These are phyloP conservation scores for Fraxinus angustifolia DNA, from an alignment of 305 asterid genomes.

Conservation along the genomic window DNA sequence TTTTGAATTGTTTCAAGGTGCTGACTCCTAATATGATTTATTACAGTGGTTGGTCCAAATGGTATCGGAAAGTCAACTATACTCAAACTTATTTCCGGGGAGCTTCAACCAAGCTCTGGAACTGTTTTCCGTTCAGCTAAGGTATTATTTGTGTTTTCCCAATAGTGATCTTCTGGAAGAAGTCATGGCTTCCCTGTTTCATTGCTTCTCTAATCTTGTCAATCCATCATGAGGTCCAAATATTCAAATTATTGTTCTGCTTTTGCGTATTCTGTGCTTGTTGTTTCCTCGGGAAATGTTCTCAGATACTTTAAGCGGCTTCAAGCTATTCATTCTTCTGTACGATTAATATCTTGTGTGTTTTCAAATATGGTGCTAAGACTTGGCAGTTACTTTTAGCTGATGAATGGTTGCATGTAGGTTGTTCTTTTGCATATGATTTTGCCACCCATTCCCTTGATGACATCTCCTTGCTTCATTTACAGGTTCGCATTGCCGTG, in stretches of 20 bases:
- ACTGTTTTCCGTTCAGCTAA: slow-evolving; percentile 97
- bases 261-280: slow-evolving; percentile 6
- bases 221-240: slow-evolving; percentile 5
- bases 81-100: slow-evolving; percentile 92
- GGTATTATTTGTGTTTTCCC: slow-evolving; percentile 40
- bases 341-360: background rate
- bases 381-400: slow-evolving; percentile 14
- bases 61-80: slow-evolving; percentile 97
- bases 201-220: slow-evolving; percentile 10
- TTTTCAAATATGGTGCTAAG: slow-evolving; percentile 6
- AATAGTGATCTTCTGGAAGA: background rate
- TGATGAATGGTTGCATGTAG: background rate
- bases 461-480: slow-evolving; percentile 11
- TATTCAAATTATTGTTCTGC: slow-evolving; percentile 5
- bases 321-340: background rate
- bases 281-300: slow-evolving; percentile 11
- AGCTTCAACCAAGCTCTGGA: slow-evolving; percentile 95
- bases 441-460: slow-evolving; percentile 3
- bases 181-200: background rate
- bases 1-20: background rate
- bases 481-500: slow-evolving; percentile 95
- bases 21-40: slow-evolving; percentile 17
- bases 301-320: slow-evolving; percentile 4
- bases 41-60: slow-evolving; percentile 98
- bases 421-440: slow-evolving; percentile 2